Evolutionary conservation across 441 rosid species (phyloP), one percentile per base, ranked within the genome.

Genomic region (Jatropha multifida): DNA sequence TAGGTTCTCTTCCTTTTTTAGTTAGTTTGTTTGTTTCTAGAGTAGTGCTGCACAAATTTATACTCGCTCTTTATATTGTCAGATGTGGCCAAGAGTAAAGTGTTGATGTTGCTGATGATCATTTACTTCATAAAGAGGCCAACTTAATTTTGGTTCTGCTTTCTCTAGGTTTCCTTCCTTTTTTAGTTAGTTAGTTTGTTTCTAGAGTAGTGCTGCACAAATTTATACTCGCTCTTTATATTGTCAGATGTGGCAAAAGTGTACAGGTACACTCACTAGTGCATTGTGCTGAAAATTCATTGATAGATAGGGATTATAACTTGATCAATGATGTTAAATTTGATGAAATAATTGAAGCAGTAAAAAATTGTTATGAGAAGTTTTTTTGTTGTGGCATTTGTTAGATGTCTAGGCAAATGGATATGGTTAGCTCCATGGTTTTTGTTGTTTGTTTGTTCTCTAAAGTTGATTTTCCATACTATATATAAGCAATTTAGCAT

Each of bases 381-480:
- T 52, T 17, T 0, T 2, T 8, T n/a, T 20, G n/a, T 20, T 56
- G 27, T 56, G 27, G 61, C n/a, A 32, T 61, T 61, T 12, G 48
- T 61, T 46, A 11, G 42, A 44, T 44, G 38, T 58, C 38, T 0
- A 23, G 46, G 66, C 18, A 46, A 72, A 72, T 46, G 23, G 38
- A 4, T 46, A 44, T 56, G 6, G n/a, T 46, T 37, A 49, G 37
- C 46, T 67, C 55, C 65, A 44, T 10, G 61, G 42, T 58, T 18
- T 41, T 26, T 56, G 61, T 42, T 56, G 51, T 32, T 51, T 48
- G 26, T 63, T 61, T 27, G 23, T 58, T 46, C 18, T 48, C 46
- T 56, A 12, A 67, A 66, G 69, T 74, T 75, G 69, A 42, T 23
- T 71, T 54, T 18, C 18, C 2, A 56, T 7, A 7, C 4, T 56